phyloP scores from a whole-genome alignment of 805 yeast genomes.

The Yarrowia divulgata region DNA sequence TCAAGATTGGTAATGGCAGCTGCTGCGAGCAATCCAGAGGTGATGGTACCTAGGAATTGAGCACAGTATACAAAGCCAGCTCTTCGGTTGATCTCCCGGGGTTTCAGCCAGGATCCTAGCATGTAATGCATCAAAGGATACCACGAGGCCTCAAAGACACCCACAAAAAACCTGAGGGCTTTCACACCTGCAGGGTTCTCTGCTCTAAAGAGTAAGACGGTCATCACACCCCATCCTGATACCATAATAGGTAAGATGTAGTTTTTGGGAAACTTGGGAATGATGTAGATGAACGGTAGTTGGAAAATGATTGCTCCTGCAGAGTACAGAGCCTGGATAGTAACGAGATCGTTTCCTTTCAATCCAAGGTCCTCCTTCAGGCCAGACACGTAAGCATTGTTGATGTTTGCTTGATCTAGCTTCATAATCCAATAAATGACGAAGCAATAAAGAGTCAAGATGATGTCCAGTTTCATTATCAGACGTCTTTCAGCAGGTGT shows the following conservation, averaged over 20 bases:
- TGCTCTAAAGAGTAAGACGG: not conserved
- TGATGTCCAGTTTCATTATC: not conserved
- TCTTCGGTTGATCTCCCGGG: not conserved
- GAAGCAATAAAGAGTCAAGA: not conserved
- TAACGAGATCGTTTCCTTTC: not conserved
- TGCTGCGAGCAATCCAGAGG: not conserved
- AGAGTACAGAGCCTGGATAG: not conserved
- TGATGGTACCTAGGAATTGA: not conserved
- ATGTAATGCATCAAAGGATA: not conserved
- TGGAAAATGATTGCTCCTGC: not conserved
- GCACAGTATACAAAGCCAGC: slow-evolving; percentile 2
- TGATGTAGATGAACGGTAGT: not conserved
- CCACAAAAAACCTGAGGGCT: not conserved
- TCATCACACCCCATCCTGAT: not conserved
- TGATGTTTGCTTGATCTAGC: not conserved
- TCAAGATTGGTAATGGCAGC: not conserved
- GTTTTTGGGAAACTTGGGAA: slow-evolving; percentile 6
- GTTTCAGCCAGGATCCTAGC: not conserved
- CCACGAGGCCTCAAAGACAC: not conserved
- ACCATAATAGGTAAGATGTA: not conserved
- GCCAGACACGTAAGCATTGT: not conserved
- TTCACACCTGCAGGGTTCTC: not conserved
- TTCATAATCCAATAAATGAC: not conserved
- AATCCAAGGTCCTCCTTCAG: not conserved
- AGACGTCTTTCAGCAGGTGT: not conserved